Evolutionary conservation across 805 yeast genomes (phyloP).

Genomic region (Myxozyma nipponensis): DNA sequence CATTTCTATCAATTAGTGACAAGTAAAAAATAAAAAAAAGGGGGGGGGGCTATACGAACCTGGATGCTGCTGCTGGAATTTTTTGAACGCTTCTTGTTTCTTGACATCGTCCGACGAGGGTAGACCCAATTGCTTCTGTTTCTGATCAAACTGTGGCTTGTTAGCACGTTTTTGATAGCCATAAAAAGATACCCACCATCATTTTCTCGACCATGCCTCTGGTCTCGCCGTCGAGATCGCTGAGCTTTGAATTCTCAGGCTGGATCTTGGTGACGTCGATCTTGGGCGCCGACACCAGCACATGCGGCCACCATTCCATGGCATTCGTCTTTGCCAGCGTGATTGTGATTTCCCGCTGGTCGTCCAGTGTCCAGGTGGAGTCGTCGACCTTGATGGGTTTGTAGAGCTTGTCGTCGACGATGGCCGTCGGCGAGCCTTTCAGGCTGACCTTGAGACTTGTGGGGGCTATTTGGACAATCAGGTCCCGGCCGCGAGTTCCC

Average conservation of each 20-base stretch:
- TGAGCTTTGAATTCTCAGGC: constrained; percentile 42
- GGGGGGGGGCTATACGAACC: constrained; percentile 29
- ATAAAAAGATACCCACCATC: constrained; percentile 36
- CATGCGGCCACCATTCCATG: constrained; percentile 49
- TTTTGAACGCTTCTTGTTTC: constrained; percentile 37
- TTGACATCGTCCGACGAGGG: constrained; percentile 41
- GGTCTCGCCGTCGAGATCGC: constrained; percentile 44
- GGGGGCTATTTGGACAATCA: constrained; percentile 34
- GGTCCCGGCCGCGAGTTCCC: constrained; percentile 38
- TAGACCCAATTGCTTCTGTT: constrained; percentile 40
- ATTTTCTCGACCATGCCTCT: constrained; percentile 46
- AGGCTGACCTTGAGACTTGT: constrained; percentile 31
- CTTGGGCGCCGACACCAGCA: constrained; percentile 41
- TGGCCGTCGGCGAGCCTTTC: constrained; percentile 19
- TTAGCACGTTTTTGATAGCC: not conserved
- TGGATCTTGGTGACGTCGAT: constrained; percentile 41
- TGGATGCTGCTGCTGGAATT: constrained; percentile 44
- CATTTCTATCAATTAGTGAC: constrained; percentile 29
- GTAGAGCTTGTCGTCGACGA: constrained; percentile 39
- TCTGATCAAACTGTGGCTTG: constrained; percentile 38
- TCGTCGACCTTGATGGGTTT: constrained; percentile 35
- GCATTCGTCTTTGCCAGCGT: constrained; percentile 39
- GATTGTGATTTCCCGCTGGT: constrained; percentile 38
- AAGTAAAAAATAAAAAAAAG: not conserved
- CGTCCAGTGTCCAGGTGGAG: constrained; percentile 44